Base-by-base conservation (phyloP, 192 early-diverging fungal genomes). In the Cetraspora pellucida region DNA sequence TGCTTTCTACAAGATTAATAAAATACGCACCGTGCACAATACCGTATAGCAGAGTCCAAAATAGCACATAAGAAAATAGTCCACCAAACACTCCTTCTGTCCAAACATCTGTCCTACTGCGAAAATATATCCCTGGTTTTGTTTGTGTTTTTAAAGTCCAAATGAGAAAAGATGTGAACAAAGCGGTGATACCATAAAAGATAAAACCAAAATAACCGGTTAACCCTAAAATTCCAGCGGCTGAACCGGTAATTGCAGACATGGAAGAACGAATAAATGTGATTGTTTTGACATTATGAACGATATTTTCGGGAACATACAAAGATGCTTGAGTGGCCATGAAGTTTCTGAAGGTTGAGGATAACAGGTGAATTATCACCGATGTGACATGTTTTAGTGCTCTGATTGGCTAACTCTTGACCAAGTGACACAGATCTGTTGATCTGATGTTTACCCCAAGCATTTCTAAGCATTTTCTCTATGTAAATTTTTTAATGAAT, bases 181-280 rank as follows among this genome's bases (percentile, higher is more conserved):
- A 74, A 81, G 93, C 94, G 54, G 84, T 88, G 28, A 87, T 67
- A 25, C 87, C 80, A 80, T 95, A 97, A 82, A 95, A 96, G 65
- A 92, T 85, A 78, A 96, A 96, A 55, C 96, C 96, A 54, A 85
- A 86, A 77, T 89, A 87, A 30, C 93, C 91, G 7, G 93, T 93
- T 69, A 97, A 86, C 1, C 95, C 95, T 45, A 96, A 88, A 77
- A 95, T 93, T 45, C 96, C 96, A 25, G 95, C 96, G 21, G 94
- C 93, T 17, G 90, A 87, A 55, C 96, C 96, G 17, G 92, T 86
- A 73, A 94, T 85, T 58, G 87, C 90, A 5, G 93, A 90, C 72
- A 90, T 83, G 14, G 88, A 91, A 3, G 89, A 89, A 19, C 93
- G 90, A 64, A 87, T 88, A 78, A 89, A 92, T 60, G 84, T 85